Evolutionary conservation across 2,329 filamentous ascomycete species (phyloP).

Genomic region (Alternaria solani): DNA sequence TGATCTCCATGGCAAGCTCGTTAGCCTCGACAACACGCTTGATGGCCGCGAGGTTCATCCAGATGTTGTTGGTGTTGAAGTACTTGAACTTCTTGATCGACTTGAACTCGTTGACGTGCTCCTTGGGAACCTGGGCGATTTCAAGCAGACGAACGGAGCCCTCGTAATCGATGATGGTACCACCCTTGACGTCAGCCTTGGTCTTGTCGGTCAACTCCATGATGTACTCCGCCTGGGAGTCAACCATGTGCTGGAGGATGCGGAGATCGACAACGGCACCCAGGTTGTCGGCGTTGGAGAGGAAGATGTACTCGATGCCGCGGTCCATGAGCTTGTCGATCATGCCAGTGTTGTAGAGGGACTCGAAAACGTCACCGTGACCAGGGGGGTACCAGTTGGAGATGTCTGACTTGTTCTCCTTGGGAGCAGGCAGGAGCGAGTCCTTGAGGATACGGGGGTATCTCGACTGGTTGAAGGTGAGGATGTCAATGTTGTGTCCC

Average conservation of each 20-base stretch:
- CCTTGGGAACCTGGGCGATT: slow-evolving; percentile 99
- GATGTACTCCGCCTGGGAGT: slow-evolving; percentile 96
- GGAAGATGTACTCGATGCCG: slow-evolving; percentile 96
- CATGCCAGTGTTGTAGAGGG: slow-evolving; percentile 97
- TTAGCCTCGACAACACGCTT: slow-evolving; percentile 99
- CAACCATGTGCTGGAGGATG: slow-evolving; percentile 99
- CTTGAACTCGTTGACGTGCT: slow-evolving; percentile 99
- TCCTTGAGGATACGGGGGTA: slow-evolving; percentile 99
- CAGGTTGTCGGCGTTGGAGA: slow-evolving; percentile 99
- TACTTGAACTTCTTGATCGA: slow-evolving; percentile 99
- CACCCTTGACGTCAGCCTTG: slow-evolving; percentile 99
- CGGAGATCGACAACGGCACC: slow-evolving; percentile 97
- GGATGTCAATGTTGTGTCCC: slow-evolving; percentile 98
- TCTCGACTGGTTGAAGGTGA: slow-evolving; percentile 99
- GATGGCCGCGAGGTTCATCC: slow-evolving; percentile 96
- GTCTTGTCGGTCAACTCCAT: slow-evolving; percentile 99
- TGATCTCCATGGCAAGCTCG: slow-evolving; percentile 99
- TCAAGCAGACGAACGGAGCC: slow-evolving; percentile 95
- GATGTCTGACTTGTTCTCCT: slow-evolving; percentile 84
- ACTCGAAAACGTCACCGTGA: slow-evolving; percentile 99
- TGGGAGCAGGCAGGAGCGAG: slow-evolving; percentile 93
- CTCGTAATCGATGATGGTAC: slow-evolving; percentile 99
- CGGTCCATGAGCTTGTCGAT: slow-evolving; percentile 95
- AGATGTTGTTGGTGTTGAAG: slow-evolving; percentile 99
- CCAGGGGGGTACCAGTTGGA: slow-evolving; percentile 99